phyloP scores from a whole-genome alignment of 2,329 filamentous ascomycete genomes.

The Sphaerulina populicola region DNA sequence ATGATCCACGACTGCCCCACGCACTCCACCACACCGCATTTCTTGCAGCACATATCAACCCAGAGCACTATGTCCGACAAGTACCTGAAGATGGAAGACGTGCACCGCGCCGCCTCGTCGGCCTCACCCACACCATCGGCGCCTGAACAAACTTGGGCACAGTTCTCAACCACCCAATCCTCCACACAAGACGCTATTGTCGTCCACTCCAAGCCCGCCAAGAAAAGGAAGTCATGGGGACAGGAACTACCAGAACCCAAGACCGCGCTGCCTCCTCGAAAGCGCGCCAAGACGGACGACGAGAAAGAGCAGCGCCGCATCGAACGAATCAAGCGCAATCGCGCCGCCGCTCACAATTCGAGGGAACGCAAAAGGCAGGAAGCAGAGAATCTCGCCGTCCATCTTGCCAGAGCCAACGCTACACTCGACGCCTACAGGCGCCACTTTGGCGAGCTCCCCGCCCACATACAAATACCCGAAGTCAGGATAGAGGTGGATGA shows the following conservation, averaged over 20 bases:
- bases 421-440: conserved; percentile 29
- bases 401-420: conserved; percentile 28
- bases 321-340: conserved; percentile 92
- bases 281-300: conserved; percentile 96
- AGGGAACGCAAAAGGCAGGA: conserved; percentile 85
- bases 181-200: conserved; percentile 25
- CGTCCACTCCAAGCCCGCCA: conserved; percentile 29
- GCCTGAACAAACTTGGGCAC: conserved; percentile 8
- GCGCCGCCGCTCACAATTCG: conserved; percentile 91
- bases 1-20: too few species aligned
- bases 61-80: conserved; percentile 12
- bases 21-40: neutral
- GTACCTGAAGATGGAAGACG: conserved; percentile 25
- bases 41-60: neutral
- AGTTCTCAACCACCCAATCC: neutral
- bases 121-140: conserved; percentile 16
- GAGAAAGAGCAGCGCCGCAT: conserved; percentile 98
- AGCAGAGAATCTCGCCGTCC: conserved; percentile 68
- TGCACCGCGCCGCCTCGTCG: conserved; percentile 15
- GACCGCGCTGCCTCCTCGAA: conserved; percentile 88
- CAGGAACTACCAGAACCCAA: conserved; percentile 94
- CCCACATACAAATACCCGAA: conserved; percentile 29
- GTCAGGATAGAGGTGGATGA: conserved; percentile 26
- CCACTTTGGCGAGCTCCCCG: conserved; percentile 29
- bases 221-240: conserved; percentile 81